Conservation (phyloP, 805 yeast genomes). For the Sugiyamaella floridensis region DNA sequence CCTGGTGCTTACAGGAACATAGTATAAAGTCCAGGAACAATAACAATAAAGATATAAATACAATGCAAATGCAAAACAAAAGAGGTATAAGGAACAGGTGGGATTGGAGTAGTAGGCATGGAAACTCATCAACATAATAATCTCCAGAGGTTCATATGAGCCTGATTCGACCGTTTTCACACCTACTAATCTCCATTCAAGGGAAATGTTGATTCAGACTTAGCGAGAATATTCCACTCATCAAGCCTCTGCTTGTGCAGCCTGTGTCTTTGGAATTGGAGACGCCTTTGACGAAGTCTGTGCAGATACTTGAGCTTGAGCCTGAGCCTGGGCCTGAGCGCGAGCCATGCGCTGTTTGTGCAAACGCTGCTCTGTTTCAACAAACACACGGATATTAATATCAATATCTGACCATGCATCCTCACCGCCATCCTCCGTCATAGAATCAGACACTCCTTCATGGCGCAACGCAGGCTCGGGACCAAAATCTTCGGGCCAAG, state of each 20-base stretch:
- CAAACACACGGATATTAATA: slow-evolving; percentile 69
- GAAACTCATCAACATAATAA: no score
- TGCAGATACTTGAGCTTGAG: neutral
- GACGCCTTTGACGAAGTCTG: no score
- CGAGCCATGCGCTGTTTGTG: slow-evolving; percentile 32
- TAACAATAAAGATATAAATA: neutral
- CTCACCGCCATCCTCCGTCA: slow-evolving; percentile 32
- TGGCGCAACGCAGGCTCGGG: slow-evolving; percentile 35
- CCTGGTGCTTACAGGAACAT: no score
- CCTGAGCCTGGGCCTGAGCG: neutral
- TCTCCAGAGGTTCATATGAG: no score
- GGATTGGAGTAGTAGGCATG: neutral
- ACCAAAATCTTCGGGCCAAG: slow-evolving; percentile 63
- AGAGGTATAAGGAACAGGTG: neutral
- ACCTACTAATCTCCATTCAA: no score
- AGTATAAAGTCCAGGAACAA: no score
- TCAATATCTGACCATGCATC: slow-evolving; percentile 60
- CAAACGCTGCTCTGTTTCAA: slow-evolving; percentile 68
- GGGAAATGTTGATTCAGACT: no score
- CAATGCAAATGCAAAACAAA: neutral
- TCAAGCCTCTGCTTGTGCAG: no score
- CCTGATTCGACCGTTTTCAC: no score
- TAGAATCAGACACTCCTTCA: slow-evolving; percentile 13
- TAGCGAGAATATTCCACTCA: no score
- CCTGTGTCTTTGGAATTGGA: no score